These are phyloP conservation scores for Tetrastigma voinierianum DNA, from an alignment of 164 flowering plant species.

Conservation along the genomic window DNA sequence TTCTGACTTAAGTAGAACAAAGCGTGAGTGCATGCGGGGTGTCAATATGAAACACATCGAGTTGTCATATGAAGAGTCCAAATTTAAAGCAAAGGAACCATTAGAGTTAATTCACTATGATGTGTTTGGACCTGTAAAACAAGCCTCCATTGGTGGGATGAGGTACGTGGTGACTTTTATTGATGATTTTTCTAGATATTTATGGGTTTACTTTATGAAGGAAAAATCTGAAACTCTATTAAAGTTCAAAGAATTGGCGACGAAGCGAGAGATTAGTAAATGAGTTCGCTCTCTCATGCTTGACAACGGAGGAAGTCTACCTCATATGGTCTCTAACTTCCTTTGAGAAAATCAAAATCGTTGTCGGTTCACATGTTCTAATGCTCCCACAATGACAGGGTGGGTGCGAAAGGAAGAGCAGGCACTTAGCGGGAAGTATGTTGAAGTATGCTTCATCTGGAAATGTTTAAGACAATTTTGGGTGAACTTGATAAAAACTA, in stretches of 20 bases:
- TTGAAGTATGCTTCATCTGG: no score
- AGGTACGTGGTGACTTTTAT: constrained; percentile 20
- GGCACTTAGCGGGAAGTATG: no score
- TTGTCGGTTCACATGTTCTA: constrained; percentile 16
- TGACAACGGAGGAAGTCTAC: constrained; percentile 21
- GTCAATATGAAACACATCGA: constrained; percentile 20
- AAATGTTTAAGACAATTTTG: no score
- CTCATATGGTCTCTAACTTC: background rate
- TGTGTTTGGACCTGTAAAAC: constrained; percentile 2
- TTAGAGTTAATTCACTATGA: no score
- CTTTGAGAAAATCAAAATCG: constrained; percentile 5
- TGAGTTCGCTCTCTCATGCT: constrained; percentile 9
- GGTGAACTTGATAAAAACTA: constrained; percentile 11
- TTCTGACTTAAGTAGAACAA: constrained; percentile 14
- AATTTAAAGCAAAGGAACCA: no score
- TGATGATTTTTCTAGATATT: no score
- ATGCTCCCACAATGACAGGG: constrained; percentile 23
- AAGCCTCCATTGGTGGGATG: constrained; percentile 9
- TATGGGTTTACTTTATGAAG: no score
- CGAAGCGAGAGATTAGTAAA: background rate
- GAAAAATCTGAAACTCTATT: no score
- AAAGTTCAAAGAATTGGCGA: no score
- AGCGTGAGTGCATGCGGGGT: constrained; percentile 10
- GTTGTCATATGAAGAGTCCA: constrained; percentile 19
- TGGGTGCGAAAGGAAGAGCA: constrained; percentile 16